Percentiles rank a stretch among this genome's conserved stretches.
These are phyloP conservation scores for Boletus sensibilis DNA, from an alignment of 768 basidiomycete species.

Conservation along the genomic window DNA sequence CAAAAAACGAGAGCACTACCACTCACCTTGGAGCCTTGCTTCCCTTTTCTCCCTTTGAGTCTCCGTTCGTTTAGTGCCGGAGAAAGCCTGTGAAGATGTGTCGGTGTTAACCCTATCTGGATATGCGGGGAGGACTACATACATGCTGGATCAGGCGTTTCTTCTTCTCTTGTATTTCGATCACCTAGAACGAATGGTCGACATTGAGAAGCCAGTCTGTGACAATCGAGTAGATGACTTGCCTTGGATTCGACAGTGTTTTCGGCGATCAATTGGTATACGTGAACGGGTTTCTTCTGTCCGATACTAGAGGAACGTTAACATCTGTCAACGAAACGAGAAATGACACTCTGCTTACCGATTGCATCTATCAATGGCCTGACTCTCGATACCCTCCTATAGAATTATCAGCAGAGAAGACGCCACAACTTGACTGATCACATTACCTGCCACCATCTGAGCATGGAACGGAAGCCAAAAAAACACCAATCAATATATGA, in stretches of 20 bases:
- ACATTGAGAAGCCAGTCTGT: neutral
- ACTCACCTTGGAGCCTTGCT: slow-evolving; percentile 74
- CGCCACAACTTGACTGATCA: neutral
- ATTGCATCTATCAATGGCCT: slow-evolving; percentile 80
- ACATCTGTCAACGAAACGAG: neutral
- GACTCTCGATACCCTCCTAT: slow-evolving; percentile 80
- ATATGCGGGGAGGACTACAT: slow-evolving; percentile 1
- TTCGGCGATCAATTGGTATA: slow-evolving; percentile 88
- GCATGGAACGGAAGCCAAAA: slow-evolving; percentile 2
- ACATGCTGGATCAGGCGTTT: slow-evolving; percentile 78
- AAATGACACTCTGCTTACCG: slow-evolving; percentile 39
- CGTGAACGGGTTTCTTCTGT: slow-evolving; percentile 78
- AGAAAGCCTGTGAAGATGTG: slow-evolving; percentile 62
- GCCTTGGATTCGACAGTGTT: slow-evolving; percentile 87
- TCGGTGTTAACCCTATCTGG: neutral
- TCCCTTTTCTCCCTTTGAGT: slow-evolving; percentile 75
- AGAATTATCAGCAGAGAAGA: slow-evolving; percentile 10
- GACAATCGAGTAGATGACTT: slow-evolving; percentile 3
- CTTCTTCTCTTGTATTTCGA: slow-evolving; percentile 87
- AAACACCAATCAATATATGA: slow-evolving; percentile 13
- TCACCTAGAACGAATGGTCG: slow-evolving; percentile 42
- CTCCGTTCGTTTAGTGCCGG: slow-evolving; percentile 74
- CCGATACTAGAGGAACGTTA: slow-evolving; percentile 52
- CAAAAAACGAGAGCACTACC: neutral
- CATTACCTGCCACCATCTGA: slow-evolving; percentile 75